Percentiles rank a stretch among this genome's conserved stretches.
These are phyloP conservation scores for Pugionium dolabratum DNA, from an alignment of 345 rosid genomes.

Conservation along the genomic window DNA sequence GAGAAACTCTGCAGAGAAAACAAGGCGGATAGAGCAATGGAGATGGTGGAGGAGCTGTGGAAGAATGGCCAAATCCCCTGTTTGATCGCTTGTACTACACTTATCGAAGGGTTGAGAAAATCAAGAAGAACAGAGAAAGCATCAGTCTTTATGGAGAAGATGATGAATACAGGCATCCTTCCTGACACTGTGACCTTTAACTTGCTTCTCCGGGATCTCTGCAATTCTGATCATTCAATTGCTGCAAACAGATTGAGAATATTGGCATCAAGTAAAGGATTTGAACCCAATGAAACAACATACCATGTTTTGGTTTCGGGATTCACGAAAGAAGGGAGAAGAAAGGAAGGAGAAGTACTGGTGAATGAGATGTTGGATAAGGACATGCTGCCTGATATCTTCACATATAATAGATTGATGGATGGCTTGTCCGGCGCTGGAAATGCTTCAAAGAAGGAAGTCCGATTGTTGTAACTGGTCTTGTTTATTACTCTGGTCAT, in stretches of 20 bases:
- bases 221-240: constrained; percentile 50
- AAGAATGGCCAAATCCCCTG: constrained; percentile 58
- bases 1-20: constrained; percentile 57
- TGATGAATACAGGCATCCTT: constrained; percentile 56
- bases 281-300: constrained; percentile 55
- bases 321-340: constrained; percentile 53
- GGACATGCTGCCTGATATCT: constrained; percentile 69
- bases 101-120: constrained; percentile 78
- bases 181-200: constrained; percentile 81
- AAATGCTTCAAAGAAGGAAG: constrained; percentile 20
- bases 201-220: constrained; percentile 72
- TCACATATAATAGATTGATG: constrained; percentile 69
- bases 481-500: background rate
- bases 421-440: constrained; percentile 46
- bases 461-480: background rate
- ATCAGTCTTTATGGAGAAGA: constrained; percentile 56
- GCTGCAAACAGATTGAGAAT: constrained; percentile 68
- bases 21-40: constrained; percentile 53
- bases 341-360: constrained; percentile 61
- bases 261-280: constrained; percentile 64
- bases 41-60: constrained; percentile 65
- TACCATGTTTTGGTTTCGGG: constrained; percentile 66
- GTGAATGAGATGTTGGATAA: constrained; percentile 87
- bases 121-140: constrained; percentile 54
- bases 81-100: constrained; percentile 68